phyloP scores from a whole-genome alignment of 176 grass and related monocot genomes.

The Poa pratensis region DNA sequence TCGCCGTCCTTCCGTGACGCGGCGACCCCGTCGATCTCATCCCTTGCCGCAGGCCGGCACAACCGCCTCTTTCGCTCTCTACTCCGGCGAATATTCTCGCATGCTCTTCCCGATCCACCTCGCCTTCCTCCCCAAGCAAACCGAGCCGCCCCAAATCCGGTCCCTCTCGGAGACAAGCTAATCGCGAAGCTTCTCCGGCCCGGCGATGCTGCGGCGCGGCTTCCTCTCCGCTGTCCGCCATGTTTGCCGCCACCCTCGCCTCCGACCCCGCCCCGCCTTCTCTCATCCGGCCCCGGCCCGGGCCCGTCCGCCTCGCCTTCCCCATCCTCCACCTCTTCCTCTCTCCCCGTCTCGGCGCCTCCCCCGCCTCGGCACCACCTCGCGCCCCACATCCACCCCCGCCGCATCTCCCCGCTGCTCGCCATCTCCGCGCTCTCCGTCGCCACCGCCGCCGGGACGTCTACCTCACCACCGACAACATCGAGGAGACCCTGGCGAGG shows the following conservation, averaged over 20 bases:
- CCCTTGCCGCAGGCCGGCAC: conserved; percentile 1
- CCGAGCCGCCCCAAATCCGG: background rate
- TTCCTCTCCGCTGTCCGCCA: conserved; percentile 37
- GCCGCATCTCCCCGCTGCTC: conserved; percentile 58
- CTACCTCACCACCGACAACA: conserved; percentile 53
- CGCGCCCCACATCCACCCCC: conserved; percentile 36
- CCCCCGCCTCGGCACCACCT: conserved; percentile 49
- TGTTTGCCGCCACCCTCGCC: background rate
- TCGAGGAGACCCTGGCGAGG: conserved; percentile 74
- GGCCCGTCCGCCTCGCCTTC: conserved; percentile 4
- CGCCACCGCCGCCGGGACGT: conserved; percentile 39
- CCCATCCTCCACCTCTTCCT: conserved; percentile 30
- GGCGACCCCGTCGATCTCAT: background rate
- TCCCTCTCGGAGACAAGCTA: background rate
- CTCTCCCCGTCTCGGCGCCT: conserved; percentile 33
- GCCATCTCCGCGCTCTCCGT: conserved; percentile 50
- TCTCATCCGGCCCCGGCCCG: conserved; percentile 34
- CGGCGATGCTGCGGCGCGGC: conserved; percentile 54
- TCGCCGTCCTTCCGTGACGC: background rate
- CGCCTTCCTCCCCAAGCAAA: conserved; percentile 51
- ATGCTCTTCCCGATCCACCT: conserved; percentile 7
- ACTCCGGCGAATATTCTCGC: conserved; percentile 54
- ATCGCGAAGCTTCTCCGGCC: background rate
- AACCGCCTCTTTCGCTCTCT: conserved; percentile 1
- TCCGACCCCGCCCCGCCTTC: conserved; percentile 37